phyloP scores from a whole-genome alignment of 164 flowering plant genomes.

The Houttuynia cordata region DNA sequence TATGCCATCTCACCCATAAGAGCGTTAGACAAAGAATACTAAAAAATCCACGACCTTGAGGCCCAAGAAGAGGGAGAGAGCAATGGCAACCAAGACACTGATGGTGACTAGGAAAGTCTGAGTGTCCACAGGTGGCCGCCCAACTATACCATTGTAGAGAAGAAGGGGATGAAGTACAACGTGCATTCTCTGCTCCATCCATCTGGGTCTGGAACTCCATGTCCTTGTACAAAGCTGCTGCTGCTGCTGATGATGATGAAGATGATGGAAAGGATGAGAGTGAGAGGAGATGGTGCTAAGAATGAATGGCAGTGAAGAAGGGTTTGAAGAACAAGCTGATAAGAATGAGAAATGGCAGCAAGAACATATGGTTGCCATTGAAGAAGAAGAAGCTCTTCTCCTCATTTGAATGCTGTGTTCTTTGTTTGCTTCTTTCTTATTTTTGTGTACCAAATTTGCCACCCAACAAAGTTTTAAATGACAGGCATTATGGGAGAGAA shows the following conservation, averaged over 20 bases:
- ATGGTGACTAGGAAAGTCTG: slow-evolving; percentile 56
- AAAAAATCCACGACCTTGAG: slow-evolving; percentile 33
- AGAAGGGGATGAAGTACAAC: slow-evolving; percentile 34
- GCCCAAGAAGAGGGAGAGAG: slow-evolving; percentile 76
- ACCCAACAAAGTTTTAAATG: not conserved
- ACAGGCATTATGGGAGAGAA: too few species aligned
- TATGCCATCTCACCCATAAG: not conserved
- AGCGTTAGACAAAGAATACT: not conserved
- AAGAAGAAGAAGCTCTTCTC: not conserved
- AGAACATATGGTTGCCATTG: slow-evolving; percentile 31
- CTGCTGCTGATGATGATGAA: not conserved
- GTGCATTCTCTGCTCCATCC: slow-evolving; percentile 13
- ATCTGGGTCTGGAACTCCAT: slow-evolving; percentile 3
- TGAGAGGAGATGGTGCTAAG: slow-evolving; percentile 2
- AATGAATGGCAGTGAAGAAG: slow-evolving; percentile 6
- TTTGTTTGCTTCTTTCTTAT: not conserved
- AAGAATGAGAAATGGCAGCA: slow-evolving; percentile 10
- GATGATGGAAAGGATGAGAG: slow-evolving; percentile 1
- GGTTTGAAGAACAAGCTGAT: slow-evolving; percentile 10
- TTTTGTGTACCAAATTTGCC: not conserved
- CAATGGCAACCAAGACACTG: slow-evolving; percentile 72
- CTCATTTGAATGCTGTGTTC: not conserved
- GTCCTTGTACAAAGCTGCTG: too few species aligned
- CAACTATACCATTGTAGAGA: slow-evolving; percentile 31
- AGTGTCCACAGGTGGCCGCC: slow-evolving; percentile 51